Evolutionary conservation across 192 early-diverging fungal genomes (phyloP).

Genomic region (Dimargaris cristalligena): DNA sequence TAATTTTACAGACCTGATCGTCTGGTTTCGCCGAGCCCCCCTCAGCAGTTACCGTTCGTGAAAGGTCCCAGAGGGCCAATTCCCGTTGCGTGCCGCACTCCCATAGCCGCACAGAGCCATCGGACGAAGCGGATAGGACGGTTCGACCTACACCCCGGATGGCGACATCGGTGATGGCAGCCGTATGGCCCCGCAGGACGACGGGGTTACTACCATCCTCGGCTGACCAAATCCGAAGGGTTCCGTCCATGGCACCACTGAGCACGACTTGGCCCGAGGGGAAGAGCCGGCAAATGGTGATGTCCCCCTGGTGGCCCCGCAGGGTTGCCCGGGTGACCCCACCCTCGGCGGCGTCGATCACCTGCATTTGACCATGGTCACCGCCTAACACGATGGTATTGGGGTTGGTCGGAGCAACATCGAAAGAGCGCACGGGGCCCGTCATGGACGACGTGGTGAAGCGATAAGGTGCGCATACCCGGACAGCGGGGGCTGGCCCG

Average conservation of each 20-base stretch:
- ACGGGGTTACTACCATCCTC: conserved; percentile 56
- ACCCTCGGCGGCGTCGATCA: conserved; percentile 19
- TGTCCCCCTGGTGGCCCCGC: conserved; percentile 47
- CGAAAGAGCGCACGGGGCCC: conserved; percentile 20
- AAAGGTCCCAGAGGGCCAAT: no score
- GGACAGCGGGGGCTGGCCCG: conserved; percentile 18
- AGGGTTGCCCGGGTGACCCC: conserved; percentile 18
- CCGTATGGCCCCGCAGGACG: conserved; percentile 47
- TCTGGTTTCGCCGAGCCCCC: no score
- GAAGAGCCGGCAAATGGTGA: conserved; percentile 50
- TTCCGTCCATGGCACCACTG: conserved; percentile 48
- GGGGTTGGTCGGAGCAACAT: conserved; percentile 19
- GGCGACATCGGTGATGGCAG: conserved; percentile 40
- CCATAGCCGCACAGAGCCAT: conserved; percentile 16
- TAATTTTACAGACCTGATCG: no score
- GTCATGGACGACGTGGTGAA: conserved; percentile 13
- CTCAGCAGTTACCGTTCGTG: no score
- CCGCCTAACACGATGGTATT: conserved; percentile 16
- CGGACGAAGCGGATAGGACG: conserved; percentile 32
- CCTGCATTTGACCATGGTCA: conserved; percentile 21
- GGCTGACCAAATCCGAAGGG: conserved; percentile 55
- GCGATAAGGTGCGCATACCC: conserved; percentile 12
- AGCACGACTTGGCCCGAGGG: conserved; percentile 60
- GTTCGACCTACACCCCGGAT: conserved; percentile 49
- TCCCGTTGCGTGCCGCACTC: conserved; percentile 6